A percentile compares a stretch with the other conserved stretches of the same genome.
Conservation (phyloP, 2,329 filamentous ascomycete genomes). For the Aureobasidium zeae region DNA sequence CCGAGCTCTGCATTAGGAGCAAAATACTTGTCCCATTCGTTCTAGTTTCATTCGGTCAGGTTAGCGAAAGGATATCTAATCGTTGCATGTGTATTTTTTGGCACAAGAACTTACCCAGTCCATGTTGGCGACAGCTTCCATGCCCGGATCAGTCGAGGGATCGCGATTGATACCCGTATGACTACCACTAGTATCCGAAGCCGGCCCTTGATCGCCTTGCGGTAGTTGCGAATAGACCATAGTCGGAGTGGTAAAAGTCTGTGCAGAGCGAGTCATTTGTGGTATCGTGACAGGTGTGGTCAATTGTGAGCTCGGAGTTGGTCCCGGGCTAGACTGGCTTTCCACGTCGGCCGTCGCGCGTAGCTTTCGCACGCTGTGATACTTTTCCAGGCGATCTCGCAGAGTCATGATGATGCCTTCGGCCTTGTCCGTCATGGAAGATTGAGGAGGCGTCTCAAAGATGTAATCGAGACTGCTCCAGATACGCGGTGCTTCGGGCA, state of each 20-base stretch:
- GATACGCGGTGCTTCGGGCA: slow-evolving; percentile 53
- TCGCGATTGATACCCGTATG: slow-evolving; percentile 16
- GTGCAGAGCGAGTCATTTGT: slow-evolving; percentile 8
- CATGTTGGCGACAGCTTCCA: slow-evolving; percentile 43
- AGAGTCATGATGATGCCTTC: slow-evolving; percentile 54
- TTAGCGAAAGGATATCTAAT: background rate
- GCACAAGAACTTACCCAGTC: slow-evolving; percentile 61
- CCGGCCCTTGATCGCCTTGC: slow-evolving; percentile 14
- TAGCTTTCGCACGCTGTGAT: slow-evolving; percentile 49
- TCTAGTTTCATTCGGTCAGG: slow-evolving; percentile 27
- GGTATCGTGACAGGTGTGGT: slow-evolving; percentile 2
- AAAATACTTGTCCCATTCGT: slow-evolving; percentile 40
- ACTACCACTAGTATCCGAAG: slow-evolving; percentile 20
- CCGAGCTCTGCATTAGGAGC: slow-evolving; percentile 28
- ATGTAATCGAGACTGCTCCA: slow-evolving; percentile 65
- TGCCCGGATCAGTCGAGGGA: slow-evolving; percentile 23
- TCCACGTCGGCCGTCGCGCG: slow-evolving; percentile 22
- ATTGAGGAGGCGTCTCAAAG: slow-evolving; percentile 50
- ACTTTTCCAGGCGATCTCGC: slow-evolving; percentile 50
- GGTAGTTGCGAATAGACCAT: slow-evolving; percentile 12
- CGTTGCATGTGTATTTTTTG: no score
- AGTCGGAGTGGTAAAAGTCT: slow-evolving; percentile 8
- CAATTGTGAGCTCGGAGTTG: background rate
- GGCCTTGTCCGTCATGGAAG: slow-evolving; percentile 49
- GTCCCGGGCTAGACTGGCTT: slow-evolving; percentile 2